A percentile compares a stretch with the other conserved stretches of the same genome.
These are phyloP conservation scores for Hyphopichia homilentoma DNA, from an alignment of 805 yeast species.

Conservation along the genomic window DNA sequence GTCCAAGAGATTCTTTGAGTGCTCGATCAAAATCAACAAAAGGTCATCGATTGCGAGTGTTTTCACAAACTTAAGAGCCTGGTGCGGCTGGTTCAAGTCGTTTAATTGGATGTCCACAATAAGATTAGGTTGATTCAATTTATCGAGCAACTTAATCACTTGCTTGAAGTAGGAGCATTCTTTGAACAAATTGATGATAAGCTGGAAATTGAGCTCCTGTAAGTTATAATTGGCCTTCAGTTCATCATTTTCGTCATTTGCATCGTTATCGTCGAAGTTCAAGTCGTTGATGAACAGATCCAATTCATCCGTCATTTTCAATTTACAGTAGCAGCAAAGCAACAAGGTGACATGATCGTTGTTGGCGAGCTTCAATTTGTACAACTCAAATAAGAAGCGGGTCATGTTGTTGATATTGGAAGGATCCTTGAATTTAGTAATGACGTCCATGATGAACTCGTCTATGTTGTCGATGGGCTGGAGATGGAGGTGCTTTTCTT, in stretches of 20 bases:
- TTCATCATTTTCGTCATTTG: background rate
- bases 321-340: constrained; percentile 74
- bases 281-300: constrained; percentile 49
- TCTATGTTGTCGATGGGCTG: constrained; percentile 29
- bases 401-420: constrained; percentile 65
- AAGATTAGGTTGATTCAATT: constrained; percentile 65
- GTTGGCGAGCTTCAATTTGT: constrained; percentile 53
- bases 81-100: constrained; percentile 57
- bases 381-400: constrained; percentile 57
- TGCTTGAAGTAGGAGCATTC: constrained; percentile 65
- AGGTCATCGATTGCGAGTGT: constrained; percentile 75
- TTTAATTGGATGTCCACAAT: constrained; percentile 74
- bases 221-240: constrained; percentile 7
- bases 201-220: constrained; percentile 58
- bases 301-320: constrained; percentile 59
- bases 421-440: constrained; percentile 75
- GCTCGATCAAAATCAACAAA: constrained; percentile 62
- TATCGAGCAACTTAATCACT: constrained; percentile 67
- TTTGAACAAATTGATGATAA: constrained; percentile 65
- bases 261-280: constrained; percentile 15
- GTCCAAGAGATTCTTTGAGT: constrained; percentile 63
- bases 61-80: constrained; percentile 62
- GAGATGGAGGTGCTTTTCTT: constrained; percentile 1
- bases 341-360: constrained; percentile 79
- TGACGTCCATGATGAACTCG: constrained; percentile 61